These are phyloP conservation scores for Aspergillus avenaceus DNA, from an alignment of 495 filamentous ascomycete genomes.

Conservation along the genomic window DNA sequence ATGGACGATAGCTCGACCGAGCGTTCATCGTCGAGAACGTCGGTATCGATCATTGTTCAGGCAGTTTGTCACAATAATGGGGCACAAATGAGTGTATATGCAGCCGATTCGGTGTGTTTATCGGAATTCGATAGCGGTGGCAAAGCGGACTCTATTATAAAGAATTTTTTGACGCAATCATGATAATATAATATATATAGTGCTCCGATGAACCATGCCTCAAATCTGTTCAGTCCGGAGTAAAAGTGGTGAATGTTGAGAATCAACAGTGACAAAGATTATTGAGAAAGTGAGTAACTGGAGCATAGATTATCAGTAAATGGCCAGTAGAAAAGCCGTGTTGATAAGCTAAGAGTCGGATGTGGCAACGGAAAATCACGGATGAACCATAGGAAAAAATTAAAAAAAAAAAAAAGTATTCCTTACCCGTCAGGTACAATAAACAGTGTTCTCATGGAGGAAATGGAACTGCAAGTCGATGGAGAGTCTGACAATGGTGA, in stretches of 20 bases:
- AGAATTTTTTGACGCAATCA: background rate
- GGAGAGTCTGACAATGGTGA: background rate
- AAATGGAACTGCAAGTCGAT: conserved; percentile 4
- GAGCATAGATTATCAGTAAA: background rate
- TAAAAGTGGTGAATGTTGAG: no score
- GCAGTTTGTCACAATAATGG: background rate
- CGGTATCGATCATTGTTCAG: conserved; percentile 26
- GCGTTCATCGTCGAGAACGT: conserved; percentile 58
- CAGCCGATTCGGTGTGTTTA: background rate
- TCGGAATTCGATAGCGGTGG: background rate
- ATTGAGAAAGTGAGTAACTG: no score
- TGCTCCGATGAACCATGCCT: background rate
- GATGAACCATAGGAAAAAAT: background rate
- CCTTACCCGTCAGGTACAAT: conserved; percentile 1
- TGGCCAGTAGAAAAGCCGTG: no score
- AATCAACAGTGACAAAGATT: no score
- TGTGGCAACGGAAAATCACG: background rate
- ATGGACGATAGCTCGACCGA: conserved; percentile 79
- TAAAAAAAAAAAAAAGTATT: background rate
- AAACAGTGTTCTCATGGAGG: conserved; percentile 8
- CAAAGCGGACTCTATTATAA: background rate
- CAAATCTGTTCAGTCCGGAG: background rate
- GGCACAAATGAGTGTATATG: background rate
- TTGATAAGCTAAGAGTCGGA: background rate
- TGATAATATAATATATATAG: background rate